Evolutionary conservation across 2,329 filamentous ascomycete species (phyloP), one percentile per base, ranked within the genome.

Genomic region (Diplodia intermedia): DNA sequence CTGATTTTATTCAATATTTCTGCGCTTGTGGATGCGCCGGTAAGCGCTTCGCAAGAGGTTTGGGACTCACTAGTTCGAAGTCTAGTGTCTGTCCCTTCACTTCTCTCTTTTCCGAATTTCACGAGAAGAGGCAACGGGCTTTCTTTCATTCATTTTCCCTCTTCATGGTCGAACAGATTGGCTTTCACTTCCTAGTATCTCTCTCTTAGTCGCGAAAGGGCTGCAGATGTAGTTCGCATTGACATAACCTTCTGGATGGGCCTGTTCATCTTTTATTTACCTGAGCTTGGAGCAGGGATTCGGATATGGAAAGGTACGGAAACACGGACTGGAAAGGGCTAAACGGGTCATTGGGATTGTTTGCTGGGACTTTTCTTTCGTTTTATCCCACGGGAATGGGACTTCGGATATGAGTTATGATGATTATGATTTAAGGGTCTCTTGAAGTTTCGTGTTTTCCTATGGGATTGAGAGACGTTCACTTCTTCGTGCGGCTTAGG

Each of bases 351-450:
- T 33, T 55, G 53, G 29, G 43, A 47, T 20, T 20, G 43, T 20
- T 47, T 47, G 43, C 43, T 47, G 43, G 43, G 14, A 20, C 43
- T 47, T 47, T 47, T 8, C n/a, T 47, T 47, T 20, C 43, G 18
- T 47, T 47, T 20, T n/a, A 5, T 47, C 43, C 43, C 43, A 47
- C 43, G 3, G 43, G 43, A 47, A 33, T 55, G 53, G 53, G 53
- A 36, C 7, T 31, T 20, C 43, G 56, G 40, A 50, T 50, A 62
- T 62, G 57, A 62, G 14, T 62, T 62, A 62, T 50, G 57, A 62
- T 49, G 23, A 62, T 12, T 50, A 62, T 62, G 57, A 57, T 57
- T 20, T 36, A 61, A 61, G 56, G 56, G 56, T 33, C 6, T 33
- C 18, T 55, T 60, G 7, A 40, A 33, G 4, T 1, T 61, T 61